phyloP scores from a whole-genome alignment of 805 yeast species.

The Candida ponderosae region DNA sequence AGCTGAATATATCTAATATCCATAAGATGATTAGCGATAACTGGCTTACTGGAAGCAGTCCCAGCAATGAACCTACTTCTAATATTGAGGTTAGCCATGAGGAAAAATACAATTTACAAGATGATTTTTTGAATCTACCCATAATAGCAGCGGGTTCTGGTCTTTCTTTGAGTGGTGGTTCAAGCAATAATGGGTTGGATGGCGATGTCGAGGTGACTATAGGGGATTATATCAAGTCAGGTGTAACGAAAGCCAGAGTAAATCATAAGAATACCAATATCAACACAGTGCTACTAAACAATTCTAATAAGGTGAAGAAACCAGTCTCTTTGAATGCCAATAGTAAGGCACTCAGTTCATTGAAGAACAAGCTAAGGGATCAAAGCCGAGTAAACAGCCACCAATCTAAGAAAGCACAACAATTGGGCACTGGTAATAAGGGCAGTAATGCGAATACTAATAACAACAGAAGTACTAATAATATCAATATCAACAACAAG shows the following conservation, averaged over 20 bases:
- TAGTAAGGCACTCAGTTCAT: conserved; percentile 16
- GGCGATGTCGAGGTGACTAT: conserved; percentile 6
- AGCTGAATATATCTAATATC: not conserved
- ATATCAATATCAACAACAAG: not conserved
- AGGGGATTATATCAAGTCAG: conserved; percentile 15
- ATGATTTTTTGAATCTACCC: conserved; percentile 16
- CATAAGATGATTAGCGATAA: not conserved
- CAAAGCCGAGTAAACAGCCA: conserved; percentile 4
- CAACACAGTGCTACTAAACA: too few relatives aligned
- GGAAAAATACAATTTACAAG: not conserved
- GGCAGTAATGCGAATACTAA: conserved; percentile 1
- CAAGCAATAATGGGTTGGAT: too few relatives aligned
- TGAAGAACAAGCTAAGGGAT: conserved; percentile 17
- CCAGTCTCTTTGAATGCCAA: conserved; percentile 3
- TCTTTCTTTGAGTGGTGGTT: conserved; percentile 5
- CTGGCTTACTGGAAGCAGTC: not conserved
- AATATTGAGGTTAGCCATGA: too few relatives aligned
- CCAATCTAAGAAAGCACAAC: not conserved
- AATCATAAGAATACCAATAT: too few relatives aligned
- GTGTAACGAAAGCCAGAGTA: conserved; percentile 8
- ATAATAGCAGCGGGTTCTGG: conserved; percentile 16
- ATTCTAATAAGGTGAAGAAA: too few relatives aligned
- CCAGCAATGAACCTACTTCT: too few relatives aligned
- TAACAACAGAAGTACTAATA: not conserved
- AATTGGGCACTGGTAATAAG: too few relatives aligned